Base-by-base conservation (phyloP, 257 asterid genomes). In the Nicotiana tabacum region DNA sequence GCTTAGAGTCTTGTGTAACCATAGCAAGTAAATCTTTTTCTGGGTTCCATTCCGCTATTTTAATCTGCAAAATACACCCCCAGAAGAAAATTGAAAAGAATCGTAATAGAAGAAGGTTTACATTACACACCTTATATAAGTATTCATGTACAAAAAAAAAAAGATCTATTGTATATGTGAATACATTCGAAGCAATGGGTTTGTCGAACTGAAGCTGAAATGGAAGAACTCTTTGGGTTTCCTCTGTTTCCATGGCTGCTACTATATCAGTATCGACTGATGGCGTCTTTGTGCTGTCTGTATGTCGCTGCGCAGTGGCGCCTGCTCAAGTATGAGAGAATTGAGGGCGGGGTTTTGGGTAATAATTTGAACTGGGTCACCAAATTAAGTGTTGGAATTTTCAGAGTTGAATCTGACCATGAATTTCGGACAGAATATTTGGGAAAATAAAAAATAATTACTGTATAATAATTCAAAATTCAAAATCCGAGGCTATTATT, bases 31-130 rank as follows among this genome's bases (percentile, higher is more conserved):
- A 88, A 89, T 96, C 98, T 87, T 96, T 96, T 80, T 94, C 99
- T 58, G 98, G 98, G 86, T 94, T 96, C 99, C 99, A 96, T 91
- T 93, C 98, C 64, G 99, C 98, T 78, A 94, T 83, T 84, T 93
- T 94, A 35, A 93, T 85, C 99, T 94, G 91, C 85, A 58, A 81
- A 46, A 43, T 43, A 43, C 21, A 37, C 56, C 10, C 86, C 21
- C 84, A 72, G 43, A 13, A 60, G 77, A 83, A 78, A 53, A 5
- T 66, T 48, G 37, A 79, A 78, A 84, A 66, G 84, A 21, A 30
- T 77, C 65, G 33, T 33, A 65, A 80, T 76, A 53, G 68, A 78
- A 78, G 13, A 12, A 32, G 11, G n/a, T 70, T 70, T 70, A 43
- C 35, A 43, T 10, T 43, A 21, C 35, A 37, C 4, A 16, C 9